Percentiles rank a stretch among this genome's conserved stretches.
These are phyloP conservation scores for Endotrypanum monterogeii DNA, from an alignment of 208 protist genomes.

Conservation along the genomic window DNA sequence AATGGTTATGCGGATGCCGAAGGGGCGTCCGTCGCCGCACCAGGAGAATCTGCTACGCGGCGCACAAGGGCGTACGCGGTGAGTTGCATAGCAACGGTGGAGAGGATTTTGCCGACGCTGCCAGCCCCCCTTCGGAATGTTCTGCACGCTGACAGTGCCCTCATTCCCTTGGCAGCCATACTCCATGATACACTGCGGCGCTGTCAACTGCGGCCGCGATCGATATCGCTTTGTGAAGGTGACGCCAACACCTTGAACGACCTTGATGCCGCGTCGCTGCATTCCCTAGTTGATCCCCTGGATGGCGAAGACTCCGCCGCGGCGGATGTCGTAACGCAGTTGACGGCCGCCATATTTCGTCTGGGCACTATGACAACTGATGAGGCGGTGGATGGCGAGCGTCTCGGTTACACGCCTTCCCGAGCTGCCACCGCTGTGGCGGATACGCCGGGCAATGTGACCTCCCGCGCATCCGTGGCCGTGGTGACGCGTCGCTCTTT, in stretches of 20 bases:
- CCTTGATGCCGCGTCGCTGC: not conserved
- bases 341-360: not conserved
- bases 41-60: not conserved
- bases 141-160: conserved; percentile 4
- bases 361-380: not conserved
- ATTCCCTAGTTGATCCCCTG: not conserved
- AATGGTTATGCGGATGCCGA: not conserved
- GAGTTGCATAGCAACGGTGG: conserved; percentile 4
- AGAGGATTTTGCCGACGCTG: conserved; percentile 2
- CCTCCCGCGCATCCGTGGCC: not conserved
- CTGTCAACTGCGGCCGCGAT: conserved; percentile 21
- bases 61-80: not conserved
- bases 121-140: not conserved
- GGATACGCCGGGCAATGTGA: not conserved
- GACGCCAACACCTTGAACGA: not conserved
- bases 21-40: not conserved
- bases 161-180: conserved; percentile 5
- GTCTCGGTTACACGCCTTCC: too few relatives aligned
- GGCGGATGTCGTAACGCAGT: not conserved
- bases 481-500: conserved; percentile 2
- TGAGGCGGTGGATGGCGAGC: not conserved
- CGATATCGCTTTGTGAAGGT: not conserved
- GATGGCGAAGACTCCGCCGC: not conserved
- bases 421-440: not conserved
- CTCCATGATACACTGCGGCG: conserved; percentile 30